These are phyloP conservation scores for Eucalyptus polybractea DNA, from an alignment of 345 rosid species.

Conservation along the genomic window DNA sequence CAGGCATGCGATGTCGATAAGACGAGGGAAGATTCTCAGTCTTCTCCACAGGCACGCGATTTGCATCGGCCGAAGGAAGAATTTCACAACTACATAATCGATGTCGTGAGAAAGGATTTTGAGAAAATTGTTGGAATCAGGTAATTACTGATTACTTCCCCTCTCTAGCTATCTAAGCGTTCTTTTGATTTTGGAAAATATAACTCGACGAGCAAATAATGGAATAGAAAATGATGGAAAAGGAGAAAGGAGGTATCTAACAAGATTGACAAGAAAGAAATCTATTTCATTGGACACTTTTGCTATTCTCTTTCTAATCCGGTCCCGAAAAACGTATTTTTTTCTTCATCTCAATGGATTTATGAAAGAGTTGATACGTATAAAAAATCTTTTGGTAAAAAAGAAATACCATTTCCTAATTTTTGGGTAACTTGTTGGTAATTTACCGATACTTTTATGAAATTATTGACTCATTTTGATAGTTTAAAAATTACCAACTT, in stretches of 20 bases:
- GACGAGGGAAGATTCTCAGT: no score
- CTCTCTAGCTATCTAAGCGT: neutral
- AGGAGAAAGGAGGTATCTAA: neutral
- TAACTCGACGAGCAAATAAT: neutral
- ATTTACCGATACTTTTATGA: no score
- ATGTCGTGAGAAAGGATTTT: constrained; percentile 87
- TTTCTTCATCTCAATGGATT: neutral
- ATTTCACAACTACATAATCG: constrained; percentile 65
- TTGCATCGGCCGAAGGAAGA: constrained; percentile 40
- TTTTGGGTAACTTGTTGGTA: no score
- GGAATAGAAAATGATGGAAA: neutral
- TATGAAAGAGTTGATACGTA: neutral
- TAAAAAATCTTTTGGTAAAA: neutral
- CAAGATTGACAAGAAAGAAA: neutral
- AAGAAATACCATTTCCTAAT: neutral
- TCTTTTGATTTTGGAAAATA: neutral
- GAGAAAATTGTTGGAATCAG: constrained; percentile 93
- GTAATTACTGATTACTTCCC: constrained; percentile 1
- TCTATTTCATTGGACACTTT: neutral
- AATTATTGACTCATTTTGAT: neutral
- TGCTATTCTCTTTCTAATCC: neutral
- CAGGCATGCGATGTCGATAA: constrained; percentile 37
- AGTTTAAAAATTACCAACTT: neutral
- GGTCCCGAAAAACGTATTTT: neutral
- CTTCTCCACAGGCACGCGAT: constrained; percentile 40